Evolutionary conservation across 2,329 filamentous ascomycete species (phyloP), one percentile per base, ranked within the genome.

Genomic region (Alternaria longipes): DNA sequence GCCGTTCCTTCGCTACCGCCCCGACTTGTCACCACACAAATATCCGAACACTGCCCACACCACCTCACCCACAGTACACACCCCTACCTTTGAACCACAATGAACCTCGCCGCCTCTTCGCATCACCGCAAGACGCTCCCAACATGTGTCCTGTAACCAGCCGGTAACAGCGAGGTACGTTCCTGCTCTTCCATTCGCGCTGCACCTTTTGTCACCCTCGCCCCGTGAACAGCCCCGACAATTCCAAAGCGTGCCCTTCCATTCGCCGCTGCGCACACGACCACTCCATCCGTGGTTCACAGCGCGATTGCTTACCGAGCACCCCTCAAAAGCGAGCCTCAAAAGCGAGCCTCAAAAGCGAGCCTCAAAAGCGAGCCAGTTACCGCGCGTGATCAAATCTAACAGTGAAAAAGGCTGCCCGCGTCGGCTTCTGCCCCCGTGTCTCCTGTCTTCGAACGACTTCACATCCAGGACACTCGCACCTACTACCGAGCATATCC

Each of bases 101-200:
- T 73, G 71, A 66, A 68, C 59, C 65, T 71, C 60, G 67, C 68
- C 59, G 66, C 69, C 69, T 69, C 65, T 65, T 69, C 64, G 66
- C 67, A 67, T 62, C 58, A 58, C 53, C 64, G 66, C 69, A 72
- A 72, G 64, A 71, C 68, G 68, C 66, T 60, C 53, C 61, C 62
- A 69, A 65, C 49, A 73, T 73, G 71, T 69, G 59, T 70, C 56
- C 69, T 73, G 64, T 72, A 66, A 70, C 58, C 59, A 59, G 54
- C 45, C 67, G 59, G 61, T 73, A 66, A 72, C 62, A 58, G 65
- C 70, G 63, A 67, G 68, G 70, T 73, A 65, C 65, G 69, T 68
- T 28, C 18, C 38, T 4, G 20, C 28, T 20, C 44, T 22, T 14
- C 36, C 16, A 26, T n/a, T 18, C 20, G 16, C 18, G 26, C 20